Evolutionary conservation across 306 rosid species (phyloP), one percentile per base, ranked within the genome.

Genomic region (Sophora flavescens): DNA sequence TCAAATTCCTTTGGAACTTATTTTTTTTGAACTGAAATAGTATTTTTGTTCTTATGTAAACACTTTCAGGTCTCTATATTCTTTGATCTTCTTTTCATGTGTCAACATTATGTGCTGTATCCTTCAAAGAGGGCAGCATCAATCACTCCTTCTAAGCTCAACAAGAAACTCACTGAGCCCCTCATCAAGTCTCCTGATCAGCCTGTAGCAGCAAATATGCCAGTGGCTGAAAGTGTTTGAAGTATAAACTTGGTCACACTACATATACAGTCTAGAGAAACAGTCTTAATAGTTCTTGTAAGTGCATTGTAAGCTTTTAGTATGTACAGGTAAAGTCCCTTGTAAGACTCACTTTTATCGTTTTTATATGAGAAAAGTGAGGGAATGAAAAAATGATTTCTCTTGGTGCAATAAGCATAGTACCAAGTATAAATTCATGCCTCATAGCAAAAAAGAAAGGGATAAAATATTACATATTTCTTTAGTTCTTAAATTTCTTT

Each of bases 61-160:
- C 17, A 71, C 51, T 64, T 73, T 63, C 73, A 82, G 83, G 82
- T 82, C 5, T 38, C 72, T 6, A 32, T 82, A 51, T 72, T 72
- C 80, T 84, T 84, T 58, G 87, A 84, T 68, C 18, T 79, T 38
- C 41, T 84, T 36, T 84, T 84, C 67, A 47, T 79, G 63, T 75
- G 68, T 70, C 84, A 84, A 70, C 87, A 72, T 41, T 84, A 36
- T 66, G 58, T 80, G 52, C 12, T 84, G 33, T 80, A 84, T 67
- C 82, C 82, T 50, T 63, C 81, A n/a, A 81, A 44, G 68, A 80
- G 57, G 6, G 13, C 45, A 5, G 28, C 63, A 16, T 2, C 44
- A 13, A 8, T 6, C 7, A n/a, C 73, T 67, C 36, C 51, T 54
- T 71, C 77, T 42, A 65, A 72, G 61, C 56, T 8, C 11, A 71